These are phyloP conservation scores for Fusarium sp. DNA, from an alignment of 2,329 filamentous ascomycete genomes.

Conservation along the genomic window DNA sequence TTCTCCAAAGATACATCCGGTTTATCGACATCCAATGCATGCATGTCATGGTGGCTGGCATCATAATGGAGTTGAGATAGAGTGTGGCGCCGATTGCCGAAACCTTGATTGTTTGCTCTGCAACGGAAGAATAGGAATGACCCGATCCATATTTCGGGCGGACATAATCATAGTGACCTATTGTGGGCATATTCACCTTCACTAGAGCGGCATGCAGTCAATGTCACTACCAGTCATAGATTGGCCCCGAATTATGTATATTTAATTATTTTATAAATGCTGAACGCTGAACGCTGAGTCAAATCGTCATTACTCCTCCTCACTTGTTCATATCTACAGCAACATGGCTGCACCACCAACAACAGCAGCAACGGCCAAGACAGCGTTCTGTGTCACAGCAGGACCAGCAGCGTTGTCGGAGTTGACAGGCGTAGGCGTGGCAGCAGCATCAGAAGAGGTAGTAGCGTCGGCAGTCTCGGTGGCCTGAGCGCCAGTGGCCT, in stretches of 20 bases:
- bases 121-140: background rate
- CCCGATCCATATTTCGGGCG: no score
- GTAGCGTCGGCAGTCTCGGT: slow-evolving; percentile 20
- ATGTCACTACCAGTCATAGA: background rate
- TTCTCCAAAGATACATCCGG: background rate
- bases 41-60: background rate
- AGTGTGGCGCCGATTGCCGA: slow-evolving; percentile 18
- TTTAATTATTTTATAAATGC: slow-evolving; percentile 28
- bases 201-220: background rate
- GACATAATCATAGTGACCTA: no score
- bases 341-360: slow-evolving; percentile 55
- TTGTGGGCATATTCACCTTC: no score
- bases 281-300: slow-evolving; percentile 9
- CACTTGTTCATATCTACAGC: slow-evolving; percentile 44
- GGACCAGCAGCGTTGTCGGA: slow-evolving; percentile 52
- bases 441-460: slow-evolving; percentile 28
- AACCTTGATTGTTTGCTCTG: slow-evolving; percentile 6
- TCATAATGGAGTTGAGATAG: background rate
- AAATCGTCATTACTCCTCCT: slow-evolving; percentile 2
- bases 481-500: slow-evolving; percentile 30
- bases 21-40: background rate
- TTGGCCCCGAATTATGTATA: slow-evolving; percentile 6
- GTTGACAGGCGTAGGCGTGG: slow-evolving; percentile 36
- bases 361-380: slow-evolving; percentile 55
- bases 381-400: slow-evolving; percentile 54